Conservation (phyloP, 1,284 basidiomycete genomes). For the Kalmanozyma brasiliensis region DNA sequence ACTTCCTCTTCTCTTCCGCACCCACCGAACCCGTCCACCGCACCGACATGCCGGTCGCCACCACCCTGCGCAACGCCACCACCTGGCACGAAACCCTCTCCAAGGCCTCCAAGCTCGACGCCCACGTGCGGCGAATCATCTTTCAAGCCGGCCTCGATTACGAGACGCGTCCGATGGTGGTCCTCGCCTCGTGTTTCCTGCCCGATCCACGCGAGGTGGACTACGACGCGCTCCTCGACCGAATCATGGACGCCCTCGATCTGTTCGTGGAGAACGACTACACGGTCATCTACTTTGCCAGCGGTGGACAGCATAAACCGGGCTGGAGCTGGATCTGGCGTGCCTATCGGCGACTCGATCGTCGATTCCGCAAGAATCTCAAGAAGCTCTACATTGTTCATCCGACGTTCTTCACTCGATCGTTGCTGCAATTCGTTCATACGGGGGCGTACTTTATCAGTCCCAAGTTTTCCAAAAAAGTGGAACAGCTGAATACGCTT, state of each 20-base stretch:
- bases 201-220: conserved; percentile 80
- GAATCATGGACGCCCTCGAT: conserved; percentile 60
- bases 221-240: conserved; percentile 78
- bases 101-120: conserved; percentile 68
- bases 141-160: conserved; percentile 88
- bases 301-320: conserved; percentile 79
- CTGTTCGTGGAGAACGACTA: conserved; percentile 78
- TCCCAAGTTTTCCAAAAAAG: conserved; percentile 88
- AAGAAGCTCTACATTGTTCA: conserved; percentile 87
- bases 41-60: not conserved
- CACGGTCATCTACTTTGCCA: conserved; percentile 83
- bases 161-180: conserved; percentile 88
- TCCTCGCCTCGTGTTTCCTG: conserved; percentile 76
- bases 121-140: conserved; percentile 78
- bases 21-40: not conserved
- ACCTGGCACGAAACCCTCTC: conserved; percentile 54
- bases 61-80: conserved; percentile 52
- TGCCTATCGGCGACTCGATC: conserved; percentile 72
- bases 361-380: conserved; percentile 80
- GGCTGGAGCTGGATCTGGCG: conserved; percentile 91
- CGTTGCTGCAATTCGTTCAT: conserved; percentile 78
- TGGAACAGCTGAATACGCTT: conserved; percentile 78
- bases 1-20: conserved; percentile 34
- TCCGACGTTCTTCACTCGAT: conserved; percentile 81
- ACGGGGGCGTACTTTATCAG: conserved; percentile 85